Conservation (phyloP, 768 basidiomycete genomes). For the Boletus barrowsii region DNA sequence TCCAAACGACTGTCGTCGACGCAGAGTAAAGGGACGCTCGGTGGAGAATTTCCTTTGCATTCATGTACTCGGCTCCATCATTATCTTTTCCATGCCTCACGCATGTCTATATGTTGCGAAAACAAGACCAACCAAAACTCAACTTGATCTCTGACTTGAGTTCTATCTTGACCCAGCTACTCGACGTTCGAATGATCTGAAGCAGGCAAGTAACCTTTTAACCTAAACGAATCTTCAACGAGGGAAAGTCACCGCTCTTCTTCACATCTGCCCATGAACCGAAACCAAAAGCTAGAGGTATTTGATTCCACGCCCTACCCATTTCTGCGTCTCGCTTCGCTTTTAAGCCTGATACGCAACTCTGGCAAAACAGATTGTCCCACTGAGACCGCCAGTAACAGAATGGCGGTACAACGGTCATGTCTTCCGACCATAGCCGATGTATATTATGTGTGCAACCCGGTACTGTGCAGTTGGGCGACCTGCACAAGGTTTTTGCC, state of each 20-base stretch:
- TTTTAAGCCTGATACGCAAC: neutral
- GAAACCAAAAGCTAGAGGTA: constrained; percentile 5
- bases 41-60: constrained; percentile 9
- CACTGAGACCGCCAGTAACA: neutral
- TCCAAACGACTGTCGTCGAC: constrained; percentile 80
- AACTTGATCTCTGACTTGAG: neutral
- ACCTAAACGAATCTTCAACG: neutral
- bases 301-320: neutral
- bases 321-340: neutral
- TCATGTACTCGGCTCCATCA: constrained; percentile 17
- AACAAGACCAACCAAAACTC: constrained; percentile 8
- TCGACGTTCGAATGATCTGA: too few relatives aligned
- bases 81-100: constrained; percentile 25
- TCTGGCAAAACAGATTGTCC: neutral
- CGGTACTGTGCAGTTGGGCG: rapidly evolving
- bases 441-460: neutral
- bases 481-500: neutral
- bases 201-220: too few relatives aligned
- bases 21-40: constrained; percentile 52
- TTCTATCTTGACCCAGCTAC: neutral
- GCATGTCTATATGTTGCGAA: constrained; percentile 26
- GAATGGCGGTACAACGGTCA: neutral
- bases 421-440: neutral
- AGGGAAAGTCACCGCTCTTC: neutral
- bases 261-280: neutral